Evolutionary conservation across 805 yeast genomes (phyloP), one percentile per base, ranked within the genome.

Genomic region (Candida ponderosae): DNA sequence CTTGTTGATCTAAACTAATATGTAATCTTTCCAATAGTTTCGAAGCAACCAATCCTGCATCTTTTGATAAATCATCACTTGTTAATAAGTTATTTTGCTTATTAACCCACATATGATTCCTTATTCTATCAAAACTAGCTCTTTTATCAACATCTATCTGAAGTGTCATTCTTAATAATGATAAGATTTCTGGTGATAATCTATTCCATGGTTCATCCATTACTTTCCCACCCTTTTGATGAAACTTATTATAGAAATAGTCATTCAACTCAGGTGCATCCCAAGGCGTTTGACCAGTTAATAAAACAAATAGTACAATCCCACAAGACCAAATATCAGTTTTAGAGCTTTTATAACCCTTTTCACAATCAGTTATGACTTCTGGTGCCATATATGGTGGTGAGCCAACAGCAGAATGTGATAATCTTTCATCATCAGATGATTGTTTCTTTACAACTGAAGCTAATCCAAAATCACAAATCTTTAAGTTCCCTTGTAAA

Each of bases 371-470:
- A 16, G 48, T 45, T 17, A 70, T 57, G 16, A 82, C 70, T 48
- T 82, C 93, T 2, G 93, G 93, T 1, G 93, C 90, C 65, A 80
- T 72, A 51, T 82, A 82, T 6, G 88, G 89, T 2, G 85, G 82
- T 1, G 84, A 77, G 0, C 90, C 83, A 55, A 87, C 74, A 24
- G 80, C 69, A 21, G 78, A 71, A 18, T 59, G 53, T 29, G 77
- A 68, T 33, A 65, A 38, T 40, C 77, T 56, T 34, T 62, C 63
- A 5, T 65, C 54, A 21, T 24, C 28, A 6, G 11, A 13, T 24
- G n/a, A 24, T 13, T 24, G 66, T 31, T 70, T 69, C 43, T 62
- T 67, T 48, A 69, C 80, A 8, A 76, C 74, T 23, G 78, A 70
- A 0, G 89, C 87, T 14, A 83, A 59, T 0, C 93, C 93, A 59